phyloP scores from a whole-genome alignment of 768 basidiomycete species.

The Leccinum subgranulosum region DNA sequence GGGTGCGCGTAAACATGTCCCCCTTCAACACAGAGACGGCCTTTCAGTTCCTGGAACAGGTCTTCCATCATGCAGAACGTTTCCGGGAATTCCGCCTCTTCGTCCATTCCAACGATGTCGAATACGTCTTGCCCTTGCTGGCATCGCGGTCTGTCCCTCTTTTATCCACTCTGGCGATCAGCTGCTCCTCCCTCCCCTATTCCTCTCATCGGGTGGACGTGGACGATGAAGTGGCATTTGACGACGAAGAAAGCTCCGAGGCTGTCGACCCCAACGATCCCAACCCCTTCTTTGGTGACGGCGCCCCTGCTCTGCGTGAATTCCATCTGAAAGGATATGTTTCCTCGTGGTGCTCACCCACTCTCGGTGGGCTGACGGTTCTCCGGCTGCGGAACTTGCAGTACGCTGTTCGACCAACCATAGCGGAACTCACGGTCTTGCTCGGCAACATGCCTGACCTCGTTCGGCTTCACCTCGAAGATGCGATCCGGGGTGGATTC shows the following conservation, averaged over 20 bases:
- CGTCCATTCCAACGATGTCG: background rate
- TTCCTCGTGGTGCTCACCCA: background rate
- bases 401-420: background rate
- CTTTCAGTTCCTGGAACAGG: background rate
- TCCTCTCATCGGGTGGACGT: background rate
- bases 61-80: background rate
- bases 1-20: background rate
- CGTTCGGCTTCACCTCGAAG: background rate
- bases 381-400: background rate
- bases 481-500: background rate
- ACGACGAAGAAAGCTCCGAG: background rate
- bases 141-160: background rate
- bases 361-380: slow-evolving; percentile 1
- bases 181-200: background rate
- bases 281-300: background rate
- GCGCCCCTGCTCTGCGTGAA: background rate
- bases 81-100: background rate
- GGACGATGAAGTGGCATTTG: background rate
- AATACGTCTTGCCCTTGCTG: background rate
- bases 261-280: background rate
- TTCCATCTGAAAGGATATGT: background rate
- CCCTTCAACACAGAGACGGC: background rate
- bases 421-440: background rate
- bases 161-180: background rate
- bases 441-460: background rate